These are phyloP conservation scores for Hyaloscypha hepaticicola DNA, from an alignment of 495 filamentous ascomycete genomes.

Conservation along the genomic window DNA sequence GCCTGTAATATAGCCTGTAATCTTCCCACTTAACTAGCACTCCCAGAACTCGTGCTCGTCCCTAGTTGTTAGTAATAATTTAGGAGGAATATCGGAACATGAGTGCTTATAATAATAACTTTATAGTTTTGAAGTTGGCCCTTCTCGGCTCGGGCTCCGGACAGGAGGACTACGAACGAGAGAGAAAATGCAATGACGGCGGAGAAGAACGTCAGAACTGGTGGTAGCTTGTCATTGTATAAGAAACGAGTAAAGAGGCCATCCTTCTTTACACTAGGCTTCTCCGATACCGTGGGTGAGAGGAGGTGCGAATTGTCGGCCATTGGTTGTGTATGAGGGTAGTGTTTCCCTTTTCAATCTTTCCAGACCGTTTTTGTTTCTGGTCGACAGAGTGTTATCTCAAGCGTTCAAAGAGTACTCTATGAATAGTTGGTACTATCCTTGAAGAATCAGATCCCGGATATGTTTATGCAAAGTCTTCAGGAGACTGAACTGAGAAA, in stretches of 20 bases:
- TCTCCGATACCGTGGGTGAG: background rate
- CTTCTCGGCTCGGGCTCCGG: background rate
- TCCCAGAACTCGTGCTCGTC: no score
- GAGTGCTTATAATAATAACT: constrained; percentile 8
- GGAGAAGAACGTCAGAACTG: constrained; percentile 12
- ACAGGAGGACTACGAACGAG: constrained; percentile 7
- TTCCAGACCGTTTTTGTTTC: background rate
- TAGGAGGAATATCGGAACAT: background rate
- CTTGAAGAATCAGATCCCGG: no score
- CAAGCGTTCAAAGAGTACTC: background rate
- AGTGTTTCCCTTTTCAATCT: background rate
- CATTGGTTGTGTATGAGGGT: background rate
- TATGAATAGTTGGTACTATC: background rate
- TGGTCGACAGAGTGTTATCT: background rate
- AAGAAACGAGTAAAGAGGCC: background rate
- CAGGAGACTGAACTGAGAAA: background rate
- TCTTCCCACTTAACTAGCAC: no score
- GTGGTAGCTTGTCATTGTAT: background rate
- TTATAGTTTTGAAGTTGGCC: constrained; percentile 8
- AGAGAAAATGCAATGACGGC: constrained; percentile 15
- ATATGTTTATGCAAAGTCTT: no score
- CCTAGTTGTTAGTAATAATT: background rate
- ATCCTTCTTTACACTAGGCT: background rate
- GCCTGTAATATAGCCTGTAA: no score
- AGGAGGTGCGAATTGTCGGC: background rate